Evolutionary conservation across 2,329 filamentous ascomycete species (phyloP), one percentile per base, ranked within the genome.

Genomic region (Anthostomella pinea): DNA sequence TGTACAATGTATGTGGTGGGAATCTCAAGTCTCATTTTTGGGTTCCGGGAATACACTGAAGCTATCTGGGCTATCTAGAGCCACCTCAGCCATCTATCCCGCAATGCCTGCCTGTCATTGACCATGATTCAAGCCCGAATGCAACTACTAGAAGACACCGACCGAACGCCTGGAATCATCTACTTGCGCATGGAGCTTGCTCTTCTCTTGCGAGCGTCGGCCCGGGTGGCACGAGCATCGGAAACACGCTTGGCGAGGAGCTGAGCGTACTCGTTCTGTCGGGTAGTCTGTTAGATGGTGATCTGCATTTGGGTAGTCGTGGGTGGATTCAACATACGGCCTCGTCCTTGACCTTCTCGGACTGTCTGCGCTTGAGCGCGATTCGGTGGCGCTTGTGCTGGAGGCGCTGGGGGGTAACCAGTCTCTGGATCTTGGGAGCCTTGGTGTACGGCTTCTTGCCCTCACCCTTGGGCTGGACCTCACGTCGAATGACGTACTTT

Each of bases 401-500:
- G 67, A 98, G 89, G 72, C 93, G 93, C 79, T 97, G 93, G 70
- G 93, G 93, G 66, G 93, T 98, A 63, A 98, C 89, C 63, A 98
- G 88, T 70, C 93, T 88, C 84, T 98, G 93, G 77, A 98, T 98
- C 82, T 91, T 94, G 72, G 93, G 93, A 63, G 93, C 93, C 87
- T 98, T 98, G 85, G 91, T 96, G 85, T 97, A 97, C 62, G 90
- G 75, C 77, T 87, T 85, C 78, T 93, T 94, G 75, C 89, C 91
- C 81, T 97, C 93, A 67, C 84, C 86, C 85, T 95, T 95, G 68
- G 88, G 87, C 77, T 89, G 83, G 64, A 98, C 83, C 73, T 97
- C 93, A 71, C 93, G 93, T 70, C 93, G 93, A 66, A 98, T 97
- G 73, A 98, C 93, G 78, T 95, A 98, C 80, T 97, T 96, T 80